phyloP scores from a whole-genome alignment of 495 filamentous ascomycete genomes.

The Penicillium turbatum region DNA sequence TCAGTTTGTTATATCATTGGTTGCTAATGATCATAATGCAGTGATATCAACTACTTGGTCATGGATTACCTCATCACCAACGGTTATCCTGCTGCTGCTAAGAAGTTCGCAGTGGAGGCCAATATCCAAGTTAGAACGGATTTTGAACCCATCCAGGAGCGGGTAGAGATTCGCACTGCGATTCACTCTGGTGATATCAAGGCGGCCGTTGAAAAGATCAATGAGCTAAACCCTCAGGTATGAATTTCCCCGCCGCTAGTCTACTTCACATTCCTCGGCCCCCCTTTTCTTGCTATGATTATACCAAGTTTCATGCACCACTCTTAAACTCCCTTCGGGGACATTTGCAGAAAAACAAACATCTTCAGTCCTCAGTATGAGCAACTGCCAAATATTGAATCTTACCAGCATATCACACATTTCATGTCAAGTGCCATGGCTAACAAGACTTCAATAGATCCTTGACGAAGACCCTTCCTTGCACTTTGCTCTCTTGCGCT shows the following conservation, averaged over 20 bases:
- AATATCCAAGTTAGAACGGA: constrained; percentile 73
- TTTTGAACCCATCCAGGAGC: constrained; percentile 65
- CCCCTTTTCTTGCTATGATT: constrained; percentile 74
- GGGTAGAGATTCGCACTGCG: constrained; percentile 72
- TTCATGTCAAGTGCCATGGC: constrained; percentile 18
- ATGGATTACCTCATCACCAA: constrained; percentile 97
- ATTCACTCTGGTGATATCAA: constrained; percentile 84
- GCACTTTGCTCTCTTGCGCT: constrained; percentile 84
- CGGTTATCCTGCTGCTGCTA: constrained; percentile 88
- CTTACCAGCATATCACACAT: constrained; percentile 7
- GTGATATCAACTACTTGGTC: constrained; percentile 91
- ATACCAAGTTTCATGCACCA: constrained; percentile 99
- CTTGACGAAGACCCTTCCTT: constrained; percentile 78
- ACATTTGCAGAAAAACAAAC: constrained; percentile 87
- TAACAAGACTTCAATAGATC: constrained; percentile 57
- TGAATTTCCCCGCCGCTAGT: constrained; percentile 28
- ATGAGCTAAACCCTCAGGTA: constrained; percentile 88
- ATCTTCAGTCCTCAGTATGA: constrained; percentile 97
- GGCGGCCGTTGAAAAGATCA: constrained; percentile 77
- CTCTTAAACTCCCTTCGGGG: constrained; percentile 77
- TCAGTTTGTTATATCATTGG: constrained; percentile 7
- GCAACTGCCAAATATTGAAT: constrained; percentile 33
- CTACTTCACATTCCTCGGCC: constrained; percentile 6
- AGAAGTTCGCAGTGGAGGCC: constrained; percentile 90
- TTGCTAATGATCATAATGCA: constrained; percentile 43